Conservation (phyloP, 2,329 filamentous ascomycete species). For the Aspergillus melleus region DNA sequence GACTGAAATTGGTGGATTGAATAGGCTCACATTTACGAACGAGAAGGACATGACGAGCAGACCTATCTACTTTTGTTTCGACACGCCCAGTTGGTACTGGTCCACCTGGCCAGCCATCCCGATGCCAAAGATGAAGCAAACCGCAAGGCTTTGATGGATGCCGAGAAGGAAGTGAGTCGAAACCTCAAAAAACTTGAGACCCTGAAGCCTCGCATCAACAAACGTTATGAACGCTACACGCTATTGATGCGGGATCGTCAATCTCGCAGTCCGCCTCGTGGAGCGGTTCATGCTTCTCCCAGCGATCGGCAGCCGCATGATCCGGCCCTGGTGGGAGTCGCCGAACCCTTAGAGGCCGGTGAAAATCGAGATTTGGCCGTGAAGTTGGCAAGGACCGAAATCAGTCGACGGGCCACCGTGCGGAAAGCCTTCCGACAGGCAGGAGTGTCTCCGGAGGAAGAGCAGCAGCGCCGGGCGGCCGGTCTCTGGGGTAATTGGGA, state of each 20-base stretch:
- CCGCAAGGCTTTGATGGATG: constrained; percentile 53
- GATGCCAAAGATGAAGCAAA: constrained; percentile 67
- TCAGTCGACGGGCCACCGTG: constrained; percentile 64
- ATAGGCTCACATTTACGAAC: constrained; percentile 80
- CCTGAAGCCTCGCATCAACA: constrained; percentile 76
- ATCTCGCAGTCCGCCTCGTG: constrained; percentile 36
- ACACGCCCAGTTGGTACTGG: constrained; percentile 79
- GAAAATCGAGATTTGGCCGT: constrained; percentile 76
- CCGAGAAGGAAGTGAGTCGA: constrained; percentile 61
- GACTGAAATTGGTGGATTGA: neutral
- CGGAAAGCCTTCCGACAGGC: constrained; percentile 59
- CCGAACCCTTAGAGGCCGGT: constrained; percentile 65
- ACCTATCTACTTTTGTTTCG: constrained; percentile 91
- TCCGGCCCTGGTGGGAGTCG: constrained; percentile 59
- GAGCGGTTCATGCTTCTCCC: constrained; percentile 8
- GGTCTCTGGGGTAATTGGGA: constrained; percentile 58
- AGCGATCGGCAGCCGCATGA: constrained; percentile 43
- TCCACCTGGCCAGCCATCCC: constrained; percentile 73
- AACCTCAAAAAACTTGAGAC: constrained; percentile 72
- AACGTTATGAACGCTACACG: constrained; percentile 67
- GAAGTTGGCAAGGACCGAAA: constrained; percentile 71
- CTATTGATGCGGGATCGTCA: constrained; percentile 51
- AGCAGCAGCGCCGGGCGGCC: constrained; percentile 55
- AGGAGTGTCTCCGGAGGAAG: constrained; percentile 58
- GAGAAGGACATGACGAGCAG: constrained; percentile 81